Evolutionary conservation across 2,329 filamentous ascomycete genomes (phyloP), one percentile per base, ranked within the genome.

Genomic region (Cladobotryum mycophilum): DNA sequence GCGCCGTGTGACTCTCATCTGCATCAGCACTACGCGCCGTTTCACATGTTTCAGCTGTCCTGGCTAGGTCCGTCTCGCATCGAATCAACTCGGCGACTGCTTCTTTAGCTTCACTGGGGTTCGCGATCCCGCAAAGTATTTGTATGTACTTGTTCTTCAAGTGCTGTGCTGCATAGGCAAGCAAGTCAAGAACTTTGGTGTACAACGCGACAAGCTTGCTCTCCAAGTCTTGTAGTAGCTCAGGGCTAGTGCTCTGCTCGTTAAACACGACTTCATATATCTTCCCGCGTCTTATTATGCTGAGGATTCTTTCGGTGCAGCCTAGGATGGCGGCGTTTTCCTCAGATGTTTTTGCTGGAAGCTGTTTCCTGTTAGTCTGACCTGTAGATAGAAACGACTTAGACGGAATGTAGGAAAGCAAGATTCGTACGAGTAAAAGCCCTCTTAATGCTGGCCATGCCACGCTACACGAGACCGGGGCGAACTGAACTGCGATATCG

Each of bases 101-200:
- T 7, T 1, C 18, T 18, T 49, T 14, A 3, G 47, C 41, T 18
- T 20, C 13, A 6, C n/a, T 40, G n/a, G 47, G 47, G 15, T 20
- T 38, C 9, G 15, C 6, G 4, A 49, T 44, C 14, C 15, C 30
- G 11, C 17, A 8, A 9, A 49, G 47, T 4, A 49, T 38, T 7
- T 49, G 2, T 3, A 13, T 40, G 30, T 30, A 44, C 8, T 15
- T 41, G 5, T 12, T 15, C 4, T 18, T 13, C 1, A 49, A n/a
- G n/a, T 17, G 47, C 11, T 14, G 40, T 13, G 8, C 47, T 3
- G 22, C 33, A 49, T 43, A 17, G 0, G 47, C 47, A 49, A 49
- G 47, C n/a, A 49, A 20, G 18, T 49, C 47, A 5, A 49, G 18
- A 9, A 41, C 42, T 8, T 49, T 49, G 1, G 47, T 15, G 7